Percentiles rank a stretch among this genome's conserved stretches.
These are phyloP conservation scores for Aspergillus heteromorphus DNA, from an alignment of 495 filamentous ascomycete genomes.

Conservation along the genomic window DNA sequence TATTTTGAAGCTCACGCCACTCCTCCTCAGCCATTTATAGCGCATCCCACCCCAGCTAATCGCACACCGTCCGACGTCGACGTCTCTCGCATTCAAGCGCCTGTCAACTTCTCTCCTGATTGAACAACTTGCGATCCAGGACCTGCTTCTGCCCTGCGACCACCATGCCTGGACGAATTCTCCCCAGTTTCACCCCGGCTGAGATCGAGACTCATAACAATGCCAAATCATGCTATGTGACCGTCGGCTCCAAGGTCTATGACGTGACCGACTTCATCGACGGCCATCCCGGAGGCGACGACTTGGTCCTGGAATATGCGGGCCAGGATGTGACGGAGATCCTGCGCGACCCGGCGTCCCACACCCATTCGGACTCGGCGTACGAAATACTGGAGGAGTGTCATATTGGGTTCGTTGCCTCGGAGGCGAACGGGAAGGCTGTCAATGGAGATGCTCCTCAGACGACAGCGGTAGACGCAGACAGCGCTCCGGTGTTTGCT, in stretches of 20 bases:
- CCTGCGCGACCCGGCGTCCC: slow-evolving; percentile 76
- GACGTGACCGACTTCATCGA: slow-evolving; percentile 87
- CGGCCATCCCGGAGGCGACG: slow-evolving; percentile 84
- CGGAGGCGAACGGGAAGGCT: slow-evolving; percentile 26
- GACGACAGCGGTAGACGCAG: slow-evolving; percentile 37
- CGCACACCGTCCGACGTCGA: slow-evolving; percentile 7
- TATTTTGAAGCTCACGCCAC: slow-evolving; percentile 25
- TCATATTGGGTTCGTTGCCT: slow-evolving; percentile 71
- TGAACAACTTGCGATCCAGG: not conserved
- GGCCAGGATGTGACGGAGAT: slow-evolving; percentile 83
- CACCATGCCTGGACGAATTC: slow-evolving; percentile 49
- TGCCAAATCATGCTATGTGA: slow-evolving; percentile 86
- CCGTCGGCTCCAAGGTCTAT: slow-evolving; percentile 83
- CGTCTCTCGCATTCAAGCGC: slow-evolving; percentile 3
- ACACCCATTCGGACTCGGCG: slow-evolving; percentile 80
- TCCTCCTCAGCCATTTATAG: slow-evolving; percentile 14
- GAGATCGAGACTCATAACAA: slow-evolving; percentile 80
- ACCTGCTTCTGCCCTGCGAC: slow-evolving; percentile 2
- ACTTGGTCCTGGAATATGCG: slow-evolving; percentile 82
- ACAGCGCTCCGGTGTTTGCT: slow-evolving; percentile 57
- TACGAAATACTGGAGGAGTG: slow-evolving; percentile 87
- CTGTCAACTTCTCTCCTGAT: not conserved
- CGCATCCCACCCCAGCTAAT: slow-evolving; percentile 5
- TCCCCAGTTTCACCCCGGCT: slow-evolving; percentile 71
- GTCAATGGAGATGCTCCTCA: slow-evolving; percentile 32